Evolutionary conservation across 495 filamentous ascomycete species (phyloP), one percentile per base, ranked within the genome.

Genomic region (Rhizodiscina lignyota): DNA sequence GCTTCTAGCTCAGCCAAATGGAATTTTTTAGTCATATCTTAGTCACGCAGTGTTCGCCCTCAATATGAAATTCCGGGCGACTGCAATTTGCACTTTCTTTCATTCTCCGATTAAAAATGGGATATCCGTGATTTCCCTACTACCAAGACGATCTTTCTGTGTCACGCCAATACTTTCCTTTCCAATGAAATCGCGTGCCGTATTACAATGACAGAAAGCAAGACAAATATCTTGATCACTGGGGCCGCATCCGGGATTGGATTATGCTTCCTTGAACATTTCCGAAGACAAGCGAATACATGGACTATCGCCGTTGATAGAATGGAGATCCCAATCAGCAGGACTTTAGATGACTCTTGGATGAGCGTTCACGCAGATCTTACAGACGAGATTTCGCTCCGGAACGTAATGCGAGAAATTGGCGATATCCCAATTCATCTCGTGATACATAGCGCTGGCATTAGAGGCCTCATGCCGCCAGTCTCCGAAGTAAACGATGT

Each of bases 381-480:
- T 21, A 39, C 44, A 0, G 32, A 29, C 22, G 16, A 16, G 16
- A 4, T 33, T 15, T 34, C 40, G 12, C 39, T 59, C 21, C 11
- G 27, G n/a, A 6, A 8, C 2, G 33, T 53, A 16, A 30, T 32
- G 11, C 5, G 26, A 8, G 1, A 27, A 3, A 21, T 59, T 4
- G 16, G 42, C 3, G 32, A 29, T 23, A 23, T 12, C 6, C 37
- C 48, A 5, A 45, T 60, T 34, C 37, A 53, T 31, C 40, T 55
- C 3, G 21, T 60, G 3, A 47, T 60, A 18, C 55, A 60, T 47
- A 42, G 32, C 18, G 55, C 51, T 17, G 56, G 55, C 18, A 46
- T 60, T 21, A 44, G 56, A 2, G 56, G 56, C 18, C 49, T 60
- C 5, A 55, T 56, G 2, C 49, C 55, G 3, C 6, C 2, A 1